These are phyloP conservation scores for Artomyces pyxidatus DNA, from an alignment of 768 basidiomycete species.

Conservation along the genomic window DNA sequence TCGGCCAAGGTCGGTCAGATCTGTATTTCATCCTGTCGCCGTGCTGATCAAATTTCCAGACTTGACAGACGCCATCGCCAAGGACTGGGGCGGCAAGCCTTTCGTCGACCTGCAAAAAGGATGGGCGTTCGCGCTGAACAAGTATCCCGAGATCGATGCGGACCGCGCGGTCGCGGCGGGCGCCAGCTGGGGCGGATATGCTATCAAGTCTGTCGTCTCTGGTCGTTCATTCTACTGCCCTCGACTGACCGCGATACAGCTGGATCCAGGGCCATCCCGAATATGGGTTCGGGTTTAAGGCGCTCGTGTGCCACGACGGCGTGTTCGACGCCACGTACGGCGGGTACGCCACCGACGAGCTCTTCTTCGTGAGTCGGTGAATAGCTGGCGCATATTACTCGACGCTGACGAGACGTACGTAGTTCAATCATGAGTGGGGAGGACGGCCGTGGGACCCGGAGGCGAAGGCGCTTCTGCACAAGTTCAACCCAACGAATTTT, in stretches of 20 bases:
- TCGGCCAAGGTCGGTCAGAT: slow-evolving; percentile 60
- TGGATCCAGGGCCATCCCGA: slow-evolving; percentile 96
- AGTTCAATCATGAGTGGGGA: slow-evolving; percentile 88
- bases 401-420: background rate
- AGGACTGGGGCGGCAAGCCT: slow-evolving; percentile 84
- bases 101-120: slow-evolving; percentile 71
- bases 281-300: slow-evolving; percentile 83
- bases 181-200: slow-evolving; percentile 82
- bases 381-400: background rate
- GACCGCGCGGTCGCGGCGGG: slow-evolving; percentile 70
- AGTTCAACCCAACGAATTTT: slow-evolving; percentile 76
- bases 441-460: slow-evolving; percentile 70
- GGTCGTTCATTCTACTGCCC: too few species aligned
- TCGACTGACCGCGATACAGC: slow-evolving; percentile 38
- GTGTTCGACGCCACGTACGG: slow-evolving; percentile 77
- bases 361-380: slow-evolving; percentile 66
- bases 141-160: slow-evolving; percentile 55
- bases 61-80: slow-evolving; percentile 70
- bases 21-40: background rate
- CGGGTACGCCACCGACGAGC: slow-evolving; percentile 86
- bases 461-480: slow-evolving; percentile 43
- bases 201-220: slow-evolving; percentile 83
- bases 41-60: slow-evolving; percentile 31
- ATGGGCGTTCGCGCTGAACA: slow-evolving; percentile 60
- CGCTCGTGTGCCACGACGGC: slow-evolving; percentile 88